Evolutionary conservation across 2,329 filamentous ascomycete genomes (phyloP), one percentile per base, ranked within the genome.

Genomic region (Paecilomyces sp.): DNA sequence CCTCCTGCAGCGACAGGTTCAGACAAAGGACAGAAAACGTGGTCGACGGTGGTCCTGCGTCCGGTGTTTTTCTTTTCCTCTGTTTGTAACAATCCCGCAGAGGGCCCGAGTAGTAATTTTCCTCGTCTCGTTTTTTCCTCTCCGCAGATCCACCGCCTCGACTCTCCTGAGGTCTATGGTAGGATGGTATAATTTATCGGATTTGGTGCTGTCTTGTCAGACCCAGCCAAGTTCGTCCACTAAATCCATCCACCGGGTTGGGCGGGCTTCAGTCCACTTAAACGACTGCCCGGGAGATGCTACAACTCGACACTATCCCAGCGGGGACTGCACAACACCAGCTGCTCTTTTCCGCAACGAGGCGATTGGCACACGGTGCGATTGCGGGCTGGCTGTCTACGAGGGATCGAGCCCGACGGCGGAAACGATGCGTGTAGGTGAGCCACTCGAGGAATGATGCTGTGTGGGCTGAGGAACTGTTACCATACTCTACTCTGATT

Each of bases 41-140:
- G 24, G 51, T 56, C 64, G 63, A 63, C 63, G 2, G 30, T 55
- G 12, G 54, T 56, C 33, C 52, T 41, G 55, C 25, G 61, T 47
- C 18, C 41, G n/a, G 41, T 73, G 70, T 73, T 73, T 73, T 72
- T 64, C 64, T 72, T 72, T 72, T 73, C 60, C 70, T 73, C 65
- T 67, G 67, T 73, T 73, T 65, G 70, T 72, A 68, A 63, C 67
- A 66, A 64, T 62, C 18, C 50, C 25, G 12, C 61, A 67, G 62
- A 64, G 63, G 57, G 57, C 54, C 59, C 47, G 25, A 28, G 25
- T 56, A 51, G 56, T 57, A 53, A 58, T 64, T 61, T 60, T 60
- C 62, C 60, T 66, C 63, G 62, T 57, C 55, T 60, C 59, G 61
- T 62, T 61, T 57, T 51, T 33, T 33, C 5, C 31, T 65, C 63